These are phyloP conservation scores for Furcasterigmium sp. DNA, from an alignment of 2,329 filamentous ascomycete species.

Conservation along the genomic window DNA sequence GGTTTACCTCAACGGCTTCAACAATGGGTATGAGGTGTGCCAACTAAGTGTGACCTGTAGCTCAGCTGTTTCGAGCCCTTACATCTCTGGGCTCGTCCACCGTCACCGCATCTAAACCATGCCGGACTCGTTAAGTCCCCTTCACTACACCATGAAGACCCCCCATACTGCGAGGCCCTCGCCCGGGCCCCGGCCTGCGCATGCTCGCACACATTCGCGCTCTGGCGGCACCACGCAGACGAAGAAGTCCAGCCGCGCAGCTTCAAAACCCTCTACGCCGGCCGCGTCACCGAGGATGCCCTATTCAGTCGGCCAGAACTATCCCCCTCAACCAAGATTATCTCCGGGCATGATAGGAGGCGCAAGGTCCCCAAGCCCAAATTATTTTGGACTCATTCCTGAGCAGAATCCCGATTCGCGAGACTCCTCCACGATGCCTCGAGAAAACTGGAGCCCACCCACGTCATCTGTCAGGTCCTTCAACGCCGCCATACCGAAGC, in stretches of 20 bases:
- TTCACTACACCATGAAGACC: conserved; percentile 44
- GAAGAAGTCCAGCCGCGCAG: conserved; percentile 11
- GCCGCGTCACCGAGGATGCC: conserved; percentile 44
- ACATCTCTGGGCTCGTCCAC: not conserved
- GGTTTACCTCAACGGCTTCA: not conserved
- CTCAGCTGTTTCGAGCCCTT: too few relatives aligned
- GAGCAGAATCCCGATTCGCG: conserved; percentile 54
- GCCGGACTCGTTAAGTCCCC: conserved; percentile 23
- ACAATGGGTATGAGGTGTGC: not conserved
- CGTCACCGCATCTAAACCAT: conserved; percentile 14
- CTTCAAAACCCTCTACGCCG: conserved; percentile 44
- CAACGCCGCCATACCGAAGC: conserved; percentile 60
- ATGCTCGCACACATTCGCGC: conserved; percentile 31
- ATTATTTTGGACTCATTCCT: conserved; percentile 78
- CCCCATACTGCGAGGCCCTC: conserved; percentile 27
- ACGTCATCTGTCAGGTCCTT: conserved; percentile 68
- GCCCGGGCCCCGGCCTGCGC: conserved; percentile 23
- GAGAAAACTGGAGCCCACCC: conserved; percentile 70
- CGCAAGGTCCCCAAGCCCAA: conserved; percentile 60
- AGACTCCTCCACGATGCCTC: conserved; percentile 58
- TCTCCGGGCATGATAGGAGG: conserved; percentile 35
- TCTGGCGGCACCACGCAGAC: conserved; percentile 32
- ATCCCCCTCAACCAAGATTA: conserved; percentile 38
- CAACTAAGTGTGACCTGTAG: not conserved
- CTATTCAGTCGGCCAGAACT: conserved; percentile 49